Base-by-base conservation (phyloP, 73 alveolate species). In the Paramecium sexaurelia region DNA sequence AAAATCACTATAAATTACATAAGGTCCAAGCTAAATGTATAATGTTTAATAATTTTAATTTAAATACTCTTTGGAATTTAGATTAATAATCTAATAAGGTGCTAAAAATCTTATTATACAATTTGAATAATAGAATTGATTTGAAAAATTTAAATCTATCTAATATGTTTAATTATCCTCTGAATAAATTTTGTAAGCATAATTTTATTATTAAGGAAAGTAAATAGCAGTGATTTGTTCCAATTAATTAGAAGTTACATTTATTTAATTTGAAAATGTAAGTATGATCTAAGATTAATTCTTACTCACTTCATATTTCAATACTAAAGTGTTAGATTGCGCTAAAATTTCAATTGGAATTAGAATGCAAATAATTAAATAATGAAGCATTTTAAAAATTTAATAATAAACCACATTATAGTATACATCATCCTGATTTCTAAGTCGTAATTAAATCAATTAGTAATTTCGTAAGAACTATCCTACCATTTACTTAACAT, bases 401-500 rank as follows among this genome's bases (percentile, higher is more conserved):
- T 17, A 51, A 51, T 51, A 51, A 51, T 51, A 51, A 19, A 51
- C 41, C 41, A 35, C 41, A 4, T 35, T 3, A 51, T 15, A 0
- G 67, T 51, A 51, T n/a, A 51, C 7, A 51, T 51, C 67, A 51
- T 17, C 3, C 5, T 0, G 32, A 51, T 8, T 17, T 2, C 17
- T 6, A 22, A 51, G 5, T n/a, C 32, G 24, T n/a, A 51, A n/a
- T n/a, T 51, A n/a, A 51, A 51, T 61, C 83, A 9, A 24, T 61
- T 26, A 56, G 15, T 17, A 20, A 56, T 56, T 19, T 56, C 17
- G 6, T 56, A 56, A 27, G 47, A 37, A 71, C 66, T 71, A 71
- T 71, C 86, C 26, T 13, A 71, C 66, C 61, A 71, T 71, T 71
- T 71, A 71, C 56, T 71, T 7, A 71, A 7, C 47, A 71, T 33